These are phyloP conservation scores for Spergularia marina DNA, from an alignment of 148 eudicot species.

Conservation along the genomic window DNA sequence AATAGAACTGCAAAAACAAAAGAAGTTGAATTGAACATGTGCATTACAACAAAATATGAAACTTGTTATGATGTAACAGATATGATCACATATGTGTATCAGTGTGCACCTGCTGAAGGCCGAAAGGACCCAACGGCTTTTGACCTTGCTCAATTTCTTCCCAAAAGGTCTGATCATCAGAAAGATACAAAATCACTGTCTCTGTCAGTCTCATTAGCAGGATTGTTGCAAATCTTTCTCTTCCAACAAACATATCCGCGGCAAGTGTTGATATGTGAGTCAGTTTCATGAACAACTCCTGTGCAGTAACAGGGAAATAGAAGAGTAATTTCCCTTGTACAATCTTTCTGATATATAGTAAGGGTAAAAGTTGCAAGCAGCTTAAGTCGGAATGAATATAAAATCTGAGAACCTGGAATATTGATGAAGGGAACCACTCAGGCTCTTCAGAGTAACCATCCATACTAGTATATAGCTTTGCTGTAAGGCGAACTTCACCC, in stretches of 20 bases:
- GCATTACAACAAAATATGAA: neutral
- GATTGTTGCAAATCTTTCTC: slow-evolving; percentile 84
- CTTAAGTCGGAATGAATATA: neutral
- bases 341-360: no score
- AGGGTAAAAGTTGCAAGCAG: no score
- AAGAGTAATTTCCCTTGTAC: neutral
- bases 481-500: slow-evolving; percentile 65
- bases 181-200: slow-evolving; percentile 82
- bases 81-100: neutral
- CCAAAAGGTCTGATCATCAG: slow-evolving; percentile 92
- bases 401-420: slow-evolving; percentile 59
- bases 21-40: neutral
- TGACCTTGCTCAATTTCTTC: slow-evolving; percentile 73
- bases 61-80: neutral
- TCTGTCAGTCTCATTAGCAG: slow-evolving; percentile 90
- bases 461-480: slow-evolving; percentile 61
- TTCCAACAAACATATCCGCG: slow-evolving; percentile 82
- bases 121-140: slow-evolving; percentile 70
- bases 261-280: slow-evolving; percentile 61
- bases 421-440: slow-evolving; percentile 90
- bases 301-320: neutral
- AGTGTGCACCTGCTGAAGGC: slow-evolving; percentile 81
- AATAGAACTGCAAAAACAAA: slow-evolving; percentile 63
- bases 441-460: slow-evolving; percentile 63
- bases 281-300: slow-evolving; percentile 77